phyloP scores from a whole-genome alignment of 2,329 filamentous ascomycete genomes.

The Sporothrix globosa region DNA sequence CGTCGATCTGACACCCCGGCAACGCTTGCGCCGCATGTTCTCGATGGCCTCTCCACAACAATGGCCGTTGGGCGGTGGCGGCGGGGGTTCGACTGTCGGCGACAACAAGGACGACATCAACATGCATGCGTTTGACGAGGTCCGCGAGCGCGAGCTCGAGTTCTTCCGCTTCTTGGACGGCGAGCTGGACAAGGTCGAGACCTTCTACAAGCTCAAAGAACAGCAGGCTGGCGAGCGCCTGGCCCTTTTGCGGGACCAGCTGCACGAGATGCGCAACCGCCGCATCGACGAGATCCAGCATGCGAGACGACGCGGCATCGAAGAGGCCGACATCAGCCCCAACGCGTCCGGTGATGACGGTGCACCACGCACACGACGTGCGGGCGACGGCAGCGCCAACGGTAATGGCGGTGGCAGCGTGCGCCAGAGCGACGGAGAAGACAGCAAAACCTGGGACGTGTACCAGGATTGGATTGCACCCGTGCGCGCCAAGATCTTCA shows the following conservation, averaged over 20 bases:
- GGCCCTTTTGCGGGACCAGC: slow-evolving; percentile 72
- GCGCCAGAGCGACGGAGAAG: slow-evolving; percentile 38
- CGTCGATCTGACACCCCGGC: slow-evolving; percentile 38
- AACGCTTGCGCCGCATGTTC: slow-evolving; percentile 48
- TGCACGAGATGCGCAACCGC: slow-evolving; percentile 90
- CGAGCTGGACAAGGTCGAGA: slow-evolving; percentile 88
- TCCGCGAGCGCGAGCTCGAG: slow-evolving; percentile 75
- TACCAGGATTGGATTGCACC: slow-evolving; percentile 54
- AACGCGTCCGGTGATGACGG: slow-evolving; percentile 33
- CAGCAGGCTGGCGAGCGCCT: slow-evolving; percentile 77
- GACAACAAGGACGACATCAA: slow-evolving; percentile 41
- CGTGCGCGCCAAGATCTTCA: slow-evolving; percentile 58
- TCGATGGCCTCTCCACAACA: slow-evolving; percentile 42
- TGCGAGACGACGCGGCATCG: slow-evolving; percentile 42
- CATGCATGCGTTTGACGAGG: slow-evolving; percentile 50
- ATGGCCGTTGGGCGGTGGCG: slow-evolving; percentile 13
- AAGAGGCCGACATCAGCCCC: slow-evolving; percentile 37
- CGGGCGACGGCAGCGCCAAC: neutral
- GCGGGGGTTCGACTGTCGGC: slow-evolving; percentile 46
- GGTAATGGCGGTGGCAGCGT: slow-evolving; percentile 32
- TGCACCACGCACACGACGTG: neutral
- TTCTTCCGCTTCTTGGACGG: slow-evolving; percentile 84
- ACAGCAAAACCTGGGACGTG: slow-evolving; percentile 35
- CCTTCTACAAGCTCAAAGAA: slow-evolving; percentile 87
- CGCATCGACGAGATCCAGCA: slow-evolving; percentile 71